Evolutionary conservation across 768 basidiomycete species (phyloP).

Genomic region (Dioszegia crocea): DNA sequence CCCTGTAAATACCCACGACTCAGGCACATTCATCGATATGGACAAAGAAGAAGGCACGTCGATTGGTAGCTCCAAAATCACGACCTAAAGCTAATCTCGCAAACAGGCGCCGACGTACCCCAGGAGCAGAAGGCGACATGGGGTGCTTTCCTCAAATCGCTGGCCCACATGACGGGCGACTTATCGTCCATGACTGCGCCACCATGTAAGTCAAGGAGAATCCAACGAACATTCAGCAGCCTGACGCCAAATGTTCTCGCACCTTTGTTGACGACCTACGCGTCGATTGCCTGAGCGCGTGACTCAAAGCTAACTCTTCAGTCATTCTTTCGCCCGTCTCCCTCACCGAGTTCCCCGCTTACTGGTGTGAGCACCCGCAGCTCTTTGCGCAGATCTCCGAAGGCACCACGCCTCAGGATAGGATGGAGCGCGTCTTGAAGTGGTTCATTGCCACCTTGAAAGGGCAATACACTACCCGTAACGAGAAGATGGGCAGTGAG

Average conservation of each 20-base stretch:
- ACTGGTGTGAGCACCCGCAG: constrained; percentile 94
- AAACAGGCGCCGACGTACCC: constrained; percentile 59
- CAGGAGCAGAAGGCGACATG: constrained; percentile 78
- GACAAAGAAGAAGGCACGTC: constrained; percentile 10
- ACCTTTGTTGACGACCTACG: neutral
- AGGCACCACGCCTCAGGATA: constrained; percentile 66
- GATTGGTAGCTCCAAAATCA: neutral
- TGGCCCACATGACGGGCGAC: constrained; percentile 83
- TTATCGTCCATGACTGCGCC: constrained; percentile 59
- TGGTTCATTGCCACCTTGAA: constrained; percentile 98
- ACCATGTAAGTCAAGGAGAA: constrained; percentile 39
- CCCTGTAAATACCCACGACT: neutral
- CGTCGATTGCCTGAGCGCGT: neutral
- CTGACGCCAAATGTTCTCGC: too few relatives aligned
- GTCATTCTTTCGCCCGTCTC: constrained; percentile 86
- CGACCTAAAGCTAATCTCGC: neutral
- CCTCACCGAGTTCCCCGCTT: constrained; percentile 88
- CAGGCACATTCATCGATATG: neutral
- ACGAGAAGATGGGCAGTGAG: constrained; percentile 93
- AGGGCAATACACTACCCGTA: constrained; percentile 76
- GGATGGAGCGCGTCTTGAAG: constrained; percentile 73
- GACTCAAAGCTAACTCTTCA: neutral
- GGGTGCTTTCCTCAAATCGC: constrained; percentile 81
- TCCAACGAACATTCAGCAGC: too few relatives aligned
- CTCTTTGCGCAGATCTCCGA: constrained; percentile 82